phyloP scores from a whole-genome alignment of 345 rosid genomes.

The Noccaea caerulescens region DNA sequence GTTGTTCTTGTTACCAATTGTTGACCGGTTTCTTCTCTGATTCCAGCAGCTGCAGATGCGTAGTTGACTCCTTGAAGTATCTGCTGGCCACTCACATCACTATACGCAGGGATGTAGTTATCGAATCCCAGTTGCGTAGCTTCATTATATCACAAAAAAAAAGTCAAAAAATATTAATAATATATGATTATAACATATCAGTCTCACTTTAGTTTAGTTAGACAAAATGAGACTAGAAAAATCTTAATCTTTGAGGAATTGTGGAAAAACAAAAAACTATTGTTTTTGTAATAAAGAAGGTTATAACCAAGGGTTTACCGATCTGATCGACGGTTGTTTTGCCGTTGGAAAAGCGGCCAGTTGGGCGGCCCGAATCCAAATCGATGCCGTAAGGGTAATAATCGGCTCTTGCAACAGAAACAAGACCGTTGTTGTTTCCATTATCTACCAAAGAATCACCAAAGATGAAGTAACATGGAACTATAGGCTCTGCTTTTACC shows the following conservation, averaged over 20 bases:
- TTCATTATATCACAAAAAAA: slow-evolving; percentile 41
- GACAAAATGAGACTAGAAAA: not conserved
- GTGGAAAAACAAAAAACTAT: not conserved
- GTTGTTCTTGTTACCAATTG: slow-evolving; percentile 58
- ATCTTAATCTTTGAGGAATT: not conserved
- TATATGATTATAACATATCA: not conserved
- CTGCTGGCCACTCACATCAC: slow-evolving; percentile 53
- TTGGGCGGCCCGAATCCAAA: slow-evolving; percentile 75
- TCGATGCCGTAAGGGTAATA: slow-evolving; percentile 88
- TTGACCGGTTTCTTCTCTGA: slow-evolving; percentile 78
- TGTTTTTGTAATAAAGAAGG: not conserved
- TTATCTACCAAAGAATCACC: slow-evolving; percentile 95
- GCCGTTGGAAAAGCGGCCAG: slow-evolving; percentile 82
- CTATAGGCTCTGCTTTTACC: slow-evolving; percentile 57
- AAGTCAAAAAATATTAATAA: not conserved
- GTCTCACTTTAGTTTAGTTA: slow-evolving; percentile 16
- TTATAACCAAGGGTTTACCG: slow-evolving; percentile 46
- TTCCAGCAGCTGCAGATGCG: slow-evolving; percentile 93
- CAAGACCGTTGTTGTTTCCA: slow-evolving; percentile 80
- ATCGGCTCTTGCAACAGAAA: slow-evolving; percentile 70
- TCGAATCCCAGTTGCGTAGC: slow-evolving; percentile 69
- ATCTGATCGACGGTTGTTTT: slow-evolving; percentile 76
- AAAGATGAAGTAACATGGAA: slow-evolving; percentile 81
- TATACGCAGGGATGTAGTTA: slow-evolving; percentile 58
- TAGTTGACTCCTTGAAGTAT: slow-evolving; percentile 74